These are phyloP conservation scores for Eudorina sp. DNA, from an alignment of 139 green algal species.

Conservation along the genomic window DNA sequence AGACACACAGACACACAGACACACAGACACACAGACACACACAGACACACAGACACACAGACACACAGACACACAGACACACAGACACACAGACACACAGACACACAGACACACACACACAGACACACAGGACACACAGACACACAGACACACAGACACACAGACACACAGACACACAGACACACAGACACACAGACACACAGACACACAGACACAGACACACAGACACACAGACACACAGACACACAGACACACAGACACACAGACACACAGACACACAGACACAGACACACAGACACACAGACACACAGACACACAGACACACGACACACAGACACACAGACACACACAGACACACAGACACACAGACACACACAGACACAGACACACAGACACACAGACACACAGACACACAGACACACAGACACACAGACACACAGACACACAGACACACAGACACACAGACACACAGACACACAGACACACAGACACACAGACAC, in stretches of 20 bases:
- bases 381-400: not conserved
- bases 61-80: no score
- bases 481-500: no score
- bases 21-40: no score
- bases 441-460: no score
- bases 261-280: not conserved
- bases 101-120: not conserved
- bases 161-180: not conserved
- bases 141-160: slow-evolving; percentile 3
- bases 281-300: no score
- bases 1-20: no score
- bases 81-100: not conserved
- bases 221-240: not conserved
- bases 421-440: no score
- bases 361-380: not conserved
- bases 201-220: not conserved
- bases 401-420: not conserved
- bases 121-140: not conserved
- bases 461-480: no score
- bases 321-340: not conserved
- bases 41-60: no score
- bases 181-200: not conserved
- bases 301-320: no score
- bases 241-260: not conserved
- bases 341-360: not conserved